Base-by-base conservation (phyloP, 768 basidiomycete genomes). In the Jaapia argillacea region DNA sequence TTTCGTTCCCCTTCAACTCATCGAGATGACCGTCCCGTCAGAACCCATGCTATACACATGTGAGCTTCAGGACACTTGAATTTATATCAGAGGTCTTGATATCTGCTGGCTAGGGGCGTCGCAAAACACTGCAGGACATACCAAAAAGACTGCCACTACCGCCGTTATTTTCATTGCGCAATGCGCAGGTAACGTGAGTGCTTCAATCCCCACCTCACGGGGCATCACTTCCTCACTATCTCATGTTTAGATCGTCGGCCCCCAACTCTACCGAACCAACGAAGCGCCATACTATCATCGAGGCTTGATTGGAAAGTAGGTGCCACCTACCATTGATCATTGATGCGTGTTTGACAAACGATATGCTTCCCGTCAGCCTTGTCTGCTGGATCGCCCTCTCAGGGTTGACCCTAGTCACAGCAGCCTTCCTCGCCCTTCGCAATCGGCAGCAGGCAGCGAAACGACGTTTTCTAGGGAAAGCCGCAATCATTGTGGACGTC, bases 161-260 rank as follows among this genome's bases (percentile, higher is more conserved):
- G 68, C 67, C 2, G 47, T 69, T 5, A 59, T 67, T 45, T 71
- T 71, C 46, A 60, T 67, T n/a, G 70, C 65, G 2, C 65, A 68
- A 44, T 70, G 69, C 37, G 66, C 61, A 10, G 70, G 69, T 14
- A 71, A 71, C 48, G 65, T 66, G 42, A 46, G 60, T 40, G n/a
- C 24, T 36, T 31, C 36, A 3, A 38, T 46, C 6, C 6, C 3
- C 2, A 36, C 4, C 23, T 23, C 6, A 21, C 13, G 23, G 1
- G 16, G 13, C 23, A 22, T 6, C 22, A 21, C 10, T 3, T 10
- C 20, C 41, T 42, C 16, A 51, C 5, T 13, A 6, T 6, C 31
- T 18, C 2, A 6, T 38, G 18, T 41, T 24, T 23, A 66, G 58
- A 62, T 65, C 44, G 56, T 63, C 33, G 60, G 68, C n/a, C 59